These are phyloP conservation scores for Leccinum holopus DNA, from an alignment of 1,284 basidiomycete species.

Conservation along the genomic window DNA sequence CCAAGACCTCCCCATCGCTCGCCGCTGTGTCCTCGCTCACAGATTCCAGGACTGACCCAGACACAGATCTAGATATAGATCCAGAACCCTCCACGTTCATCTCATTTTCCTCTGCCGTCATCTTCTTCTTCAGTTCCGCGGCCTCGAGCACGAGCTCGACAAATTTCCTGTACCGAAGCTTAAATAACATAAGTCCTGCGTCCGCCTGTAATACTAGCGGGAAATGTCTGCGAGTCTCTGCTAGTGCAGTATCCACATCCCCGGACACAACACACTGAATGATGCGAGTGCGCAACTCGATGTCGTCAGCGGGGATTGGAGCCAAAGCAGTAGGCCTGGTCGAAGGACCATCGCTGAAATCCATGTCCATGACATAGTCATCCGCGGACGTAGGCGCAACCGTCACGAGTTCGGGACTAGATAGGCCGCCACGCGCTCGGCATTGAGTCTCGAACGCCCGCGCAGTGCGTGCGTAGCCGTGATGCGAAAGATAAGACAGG, in stretches of 20 bases:
- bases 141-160: slow-evolving; percentile 75
- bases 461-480: slow-evolving; percentile 72
- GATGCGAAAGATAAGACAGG: slow-evolving; percentile 75
- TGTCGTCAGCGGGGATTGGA: slow-evolving; percentile 41
- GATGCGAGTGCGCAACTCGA: slow-evolving; percentile 65
- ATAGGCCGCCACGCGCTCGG: slow-evolving; percentile 21
- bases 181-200: slow-evolving; percentile 67
- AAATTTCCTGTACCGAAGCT: slow-evolving; percentile 77
- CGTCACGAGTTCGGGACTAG: slow-evolving; percentile 5
- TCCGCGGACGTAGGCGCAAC: slow-evolving; percentile 25
- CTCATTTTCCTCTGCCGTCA: slow-evolving; percentile 41
- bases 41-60: slow-evolving; percentile 27
- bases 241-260: slow-evolving; percentile 71
- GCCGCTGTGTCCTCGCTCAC: slow-evolving; percentile 28
- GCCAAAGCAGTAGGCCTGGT: slow-evolving; percentile 10
- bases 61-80: slow-evolving; percentile 29
- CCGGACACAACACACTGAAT: slow-evolving; percentile 66
- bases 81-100: slow-evolving; percentile 29
- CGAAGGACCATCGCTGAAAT: slow-evolving; percentile 25
- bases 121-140: slow-evolving; percentile 60
- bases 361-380: slow-evolving; percentile 51
- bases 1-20: slow-evolving; percentile 30
- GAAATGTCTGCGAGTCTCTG: slow-evolving; percentile 52
- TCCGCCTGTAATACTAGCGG: slow-evolving; percentile 65
- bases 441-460: slow-evolving; percentile 61